Evolutionary conservation across 2,329 filamentous ascomycete genomes (phyloP).

Genomic region (Aspergillus japonicus): DNA sequence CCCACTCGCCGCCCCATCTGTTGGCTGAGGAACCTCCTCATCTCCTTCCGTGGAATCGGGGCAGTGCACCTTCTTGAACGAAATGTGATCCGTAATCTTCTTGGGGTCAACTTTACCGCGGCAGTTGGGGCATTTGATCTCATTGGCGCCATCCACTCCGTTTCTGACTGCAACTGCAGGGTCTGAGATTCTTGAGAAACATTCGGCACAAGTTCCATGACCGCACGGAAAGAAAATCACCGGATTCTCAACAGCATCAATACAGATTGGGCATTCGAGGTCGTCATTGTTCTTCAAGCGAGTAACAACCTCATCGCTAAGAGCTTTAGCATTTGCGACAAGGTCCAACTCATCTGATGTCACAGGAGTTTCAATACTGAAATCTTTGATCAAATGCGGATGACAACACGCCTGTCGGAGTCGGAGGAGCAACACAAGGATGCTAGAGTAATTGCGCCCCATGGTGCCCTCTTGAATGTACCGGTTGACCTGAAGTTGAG

Average conservation of each 20-base stretch:
- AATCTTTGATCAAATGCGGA: slow-evolving; percentile 68
- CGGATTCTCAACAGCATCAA: slow-evolving; percentile 72
- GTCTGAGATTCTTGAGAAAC: slow-evolving; percentile 68
- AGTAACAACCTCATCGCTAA: slow-evolving; percentile 61
- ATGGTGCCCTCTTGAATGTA: slow-evolving; percentile 69
- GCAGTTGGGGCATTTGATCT: slow-evolving; percentile 73
- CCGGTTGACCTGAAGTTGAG: slow-evolving; percentile 71
- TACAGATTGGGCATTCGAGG: slow-evolving; percentile 81
- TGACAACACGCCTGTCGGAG: slow-evolving; percentile 81
- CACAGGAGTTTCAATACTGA: slow-evolving; percentile 52
- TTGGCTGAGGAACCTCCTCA: slow-evolving; percentile 2
- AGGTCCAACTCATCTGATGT: slow-evolving; percentile 57
- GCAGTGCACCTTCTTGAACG: slow-evolving; percentile 72
- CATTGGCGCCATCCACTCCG: slow-evolving; percentile 56
- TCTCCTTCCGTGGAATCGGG: slow-evolving; percentile 48
- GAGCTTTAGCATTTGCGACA: slow-evolving; percentile 59
- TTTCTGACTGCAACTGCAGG: slow-evolving; percentile 57
- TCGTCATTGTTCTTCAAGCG: slow-evolving; percentile 61
- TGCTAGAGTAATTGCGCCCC: slow-evolving; percentile 71
- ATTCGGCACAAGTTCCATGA: slow-evolving; percentile 75
- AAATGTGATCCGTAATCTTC: slow-evolving; percentile 69
- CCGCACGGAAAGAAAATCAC: slow-evolving; percentile 80
- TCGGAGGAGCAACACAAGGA: slow-evolving; percentile 75
- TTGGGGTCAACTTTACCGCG: slow-evolving; percentile 64
- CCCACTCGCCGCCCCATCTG: slow-evolving; percentile 27